A percentile compares a stretch with the other conserved stretches of the same genome.
Evolutionary conservation across 2,329 filamentous ascomycete genomes (phyloP).

Genomic region (Diaporthe ampelina): DNA sequence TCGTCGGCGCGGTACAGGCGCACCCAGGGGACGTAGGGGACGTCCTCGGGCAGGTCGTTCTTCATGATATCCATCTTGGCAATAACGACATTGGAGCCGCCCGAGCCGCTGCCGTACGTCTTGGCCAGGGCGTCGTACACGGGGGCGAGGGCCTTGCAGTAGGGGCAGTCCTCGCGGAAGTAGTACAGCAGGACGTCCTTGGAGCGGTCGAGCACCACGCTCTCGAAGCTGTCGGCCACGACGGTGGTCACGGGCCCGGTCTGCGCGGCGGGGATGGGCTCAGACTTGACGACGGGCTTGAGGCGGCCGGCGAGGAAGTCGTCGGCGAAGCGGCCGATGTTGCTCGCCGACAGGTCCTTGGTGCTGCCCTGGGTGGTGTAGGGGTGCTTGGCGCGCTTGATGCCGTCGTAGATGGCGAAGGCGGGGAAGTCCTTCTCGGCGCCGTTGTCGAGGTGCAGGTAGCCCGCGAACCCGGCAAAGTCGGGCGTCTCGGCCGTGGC

Average conservation of each 20-base stretch:
- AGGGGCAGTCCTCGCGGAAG: slow-evolving; percentile 99
- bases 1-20: slow-evolving; percentile 94
- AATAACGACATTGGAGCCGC: slow-evolving; percentile 86
- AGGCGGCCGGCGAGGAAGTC: slow-evolving; percentile 89
- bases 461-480: slow-evolving; percentile 93
- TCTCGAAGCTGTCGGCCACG: slow-evolving; percentile 93
- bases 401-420: slow-evolving; percentile 96
- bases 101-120: slow-evolving; percentile 82
- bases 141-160: slow-evolving; percentile 98
- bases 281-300: slow-evolving; percentile 97
- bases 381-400: slow-evolving; percentile 97
- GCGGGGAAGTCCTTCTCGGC: slow-evolving; percentile 82
- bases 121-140: slow-evolving; percentile 93
- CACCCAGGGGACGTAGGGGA: slow-evolving; percentile 98
- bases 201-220: slow-evolving; percentile 89
- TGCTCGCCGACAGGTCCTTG: slow-evolving; percentile 78
- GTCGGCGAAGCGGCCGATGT: slow-evolving; percentile 85
- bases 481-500: slow-evolving; percentile 96
- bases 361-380: slow-evolving; percentile 84
- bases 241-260: slow-evolving; percentile 89
- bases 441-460: slow-evolving; percentile 96
- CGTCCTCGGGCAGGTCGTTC: slow-evolving; percentile 98
- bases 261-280: slow-evolving; percentile 93
- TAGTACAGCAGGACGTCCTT: slow-evolving; percentile 99
- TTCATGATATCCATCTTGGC: slow-evolving; percentile 97